Evolutionary conservation across 1,284 basidiomycete genomes (phyloP).

Genomic region (Vanrija sp.): DNA sequence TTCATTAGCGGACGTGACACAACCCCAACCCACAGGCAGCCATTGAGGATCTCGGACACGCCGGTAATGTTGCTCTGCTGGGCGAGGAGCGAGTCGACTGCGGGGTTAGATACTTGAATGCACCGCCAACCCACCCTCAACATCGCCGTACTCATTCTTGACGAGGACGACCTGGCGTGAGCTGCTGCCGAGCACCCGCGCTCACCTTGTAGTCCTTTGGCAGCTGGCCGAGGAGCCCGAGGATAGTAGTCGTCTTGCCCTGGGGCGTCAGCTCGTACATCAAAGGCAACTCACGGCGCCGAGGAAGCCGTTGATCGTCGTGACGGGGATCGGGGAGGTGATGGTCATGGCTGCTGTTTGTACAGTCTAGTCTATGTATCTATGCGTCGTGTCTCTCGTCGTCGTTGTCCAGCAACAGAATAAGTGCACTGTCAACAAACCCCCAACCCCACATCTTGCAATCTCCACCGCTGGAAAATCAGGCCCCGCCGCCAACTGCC

Average conservation of each 20-base stretch:
- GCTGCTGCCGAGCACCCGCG: not conserved
- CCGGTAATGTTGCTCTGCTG: conserved; percentile 73
- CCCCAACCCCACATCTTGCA: too few species aligned
- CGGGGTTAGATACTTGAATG: not conserved
- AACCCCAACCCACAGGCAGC: conserved; percentile 67
- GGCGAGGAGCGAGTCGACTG: conserved; percentile 82
- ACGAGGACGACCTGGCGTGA: conserved; percentile 65
- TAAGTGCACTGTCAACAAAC: too few species aligned
- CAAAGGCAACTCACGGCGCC: conserved; percentile 32
- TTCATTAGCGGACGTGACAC: not conserved
- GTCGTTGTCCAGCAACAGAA: too few species aligned
- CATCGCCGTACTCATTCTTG: conserved; percentile 56
- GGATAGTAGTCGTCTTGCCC: conserved; percentile 61
- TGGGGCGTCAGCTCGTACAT: conserved; percentile 12
- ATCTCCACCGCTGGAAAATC: too few species aligned
- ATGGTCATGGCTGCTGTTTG: not conserved
- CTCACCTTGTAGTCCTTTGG: conserved; percentile 63
- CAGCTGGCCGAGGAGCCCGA: conserved; percentile 72
- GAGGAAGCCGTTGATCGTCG: conserved; percentile 75
- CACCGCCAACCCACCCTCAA: conserved; percentile 33
- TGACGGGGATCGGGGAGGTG: conserved; percentile 61
- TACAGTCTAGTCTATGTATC: too few species aligned
- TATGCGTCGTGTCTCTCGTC: too few species aligned
- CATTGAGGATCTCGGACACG: conserved; percentile 86
- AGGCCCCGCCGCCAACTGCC: too few species aligned